These are phyloP conservation scores for Ophiosphaerella herpotricha DNA, from an alignment of 2,329 filamentous ascomycete genomes.

Conservation along the genomic window DNA sequence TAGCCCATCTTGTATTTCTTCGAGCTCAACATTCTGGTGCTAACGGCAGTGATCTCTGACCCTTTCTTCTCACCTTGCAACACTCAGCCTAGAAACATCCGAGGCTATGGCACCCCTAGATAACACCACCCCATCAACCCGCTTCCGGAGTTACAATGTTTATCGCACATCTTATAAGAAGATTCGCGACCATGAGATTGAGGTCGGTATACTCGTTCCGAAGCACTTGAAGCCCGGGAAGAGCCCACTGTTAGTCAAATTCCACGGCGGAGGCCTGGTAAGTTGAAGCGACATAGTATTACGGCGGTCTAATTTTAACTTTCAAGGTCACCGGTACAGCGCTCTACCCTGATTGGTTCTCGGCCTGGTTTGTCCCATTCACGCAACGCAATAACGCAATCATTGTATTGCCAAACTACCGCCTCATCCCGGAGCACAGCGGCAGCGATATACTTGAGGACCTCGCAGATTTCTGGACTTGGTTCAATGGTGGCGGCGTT, in stretches of 20 bases:
- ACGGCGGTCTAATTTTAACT: too few species aligned
- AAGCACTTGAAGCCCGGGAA: conserved; percentile 40
- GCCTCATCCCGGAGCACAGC: conserved; percentile 56
- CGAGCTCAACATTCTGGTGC: too few species aligned
- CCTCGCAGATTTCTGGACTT: conserved; percentile 55
- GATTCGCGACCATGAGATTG: conserved; percentile 44
- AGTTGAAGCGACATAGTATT: conserved; percentile 1
- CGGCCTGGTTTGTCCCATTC: conserved; percentile 45
- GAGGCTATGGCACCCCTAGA: conserved; percentile 18
- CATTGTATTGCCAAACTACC: conserved; percentile 55
- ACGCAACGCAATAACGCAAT: conserved; percentile 50
- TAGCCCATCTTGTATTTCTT: too few species aligned
- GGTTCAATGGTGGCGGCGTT: conserved; percentile 40
- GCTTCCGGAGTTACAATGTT: conserved; percentile 47
- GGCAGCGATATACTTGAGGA: conserved; percentile 55
- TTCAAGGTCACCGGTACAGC: conserved; percentile 31
- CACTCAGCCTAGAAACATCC: neutral
- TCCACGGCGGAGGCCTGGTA: conserved; percentile 53
- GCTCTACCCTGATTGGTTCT: conserved; percentile 36
- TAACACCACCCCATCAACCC: conserved; percentile 27
- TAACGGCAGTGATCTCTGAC: neutral
- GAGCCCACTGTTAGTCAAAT: conserved; percentile 49
- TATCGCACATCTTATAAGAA: conserved; percentile 50
- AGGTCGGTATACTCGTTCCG: conserved; percentile 47
- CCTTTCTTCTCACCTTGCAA: too few species aligned